Evolutionary conservation across 768 basidiomycete species (phyloP), one percentile per base, ranked within the genome.

Genomic region (Phaeotremella skinneri): DNA sequence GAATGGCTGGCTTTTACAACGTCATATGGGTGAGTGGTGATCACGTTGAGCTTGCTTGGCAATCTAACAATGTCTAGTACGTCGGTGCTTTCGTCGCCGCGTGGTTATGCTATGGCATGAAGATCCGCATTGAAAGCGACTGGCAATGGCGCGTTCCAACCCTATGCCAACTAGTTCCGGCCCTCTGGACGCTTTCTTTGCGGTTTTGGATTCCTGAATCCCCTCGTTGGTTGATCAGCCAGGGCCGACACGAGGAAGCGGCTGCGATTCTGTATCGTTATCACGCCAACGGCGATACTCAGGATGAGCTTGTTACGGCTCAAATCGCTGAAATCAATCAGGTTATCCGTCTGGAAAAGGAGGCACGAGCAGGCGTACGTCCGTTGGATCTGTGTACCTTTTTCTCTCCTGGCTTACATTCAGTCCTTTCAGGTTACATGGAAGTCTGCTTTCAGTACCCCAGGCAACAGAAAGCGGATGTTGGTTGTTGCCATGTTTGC

Each of bases 231-330:
- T 54, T 53, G 49, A 30, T 51, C 23, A 13, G 16, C 49, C 21
- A 51, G 11, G 49, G 27, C 4, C 82, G 81, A 55, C 83, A 88
- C 13, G 82, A 79, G 0, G 79, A 87, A 72, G 90, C 89, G 3
- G 78, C 87, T 45, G 72, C 80, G 27, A 81, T 81, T 17, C 80
- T 91, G 25, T 87, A 88, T 1, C 86, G 88, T 73, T 90, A 90
- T 76, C 89, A 91, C 67, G 87, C 88, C 31, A 84, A 88, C 64
- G 84, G 87, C 64, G 81, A 90, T 76, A 4, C 74, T 50, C 57
- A 79, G 21, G 82, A 85, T 64, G 82, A 84, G 9, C 56, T 68
- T 32, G 58, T 60, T 21, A 20, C 43, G 6, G 63, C 52, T 49
- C 64, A 68, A 52, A 37, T 55, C 25, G 32, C 55, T 60, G 89